Evolutionary conservation across 768 basidiomycete genomes (phyloP).

Genomic region (Psilocybe subaeruginosa): DNA sequence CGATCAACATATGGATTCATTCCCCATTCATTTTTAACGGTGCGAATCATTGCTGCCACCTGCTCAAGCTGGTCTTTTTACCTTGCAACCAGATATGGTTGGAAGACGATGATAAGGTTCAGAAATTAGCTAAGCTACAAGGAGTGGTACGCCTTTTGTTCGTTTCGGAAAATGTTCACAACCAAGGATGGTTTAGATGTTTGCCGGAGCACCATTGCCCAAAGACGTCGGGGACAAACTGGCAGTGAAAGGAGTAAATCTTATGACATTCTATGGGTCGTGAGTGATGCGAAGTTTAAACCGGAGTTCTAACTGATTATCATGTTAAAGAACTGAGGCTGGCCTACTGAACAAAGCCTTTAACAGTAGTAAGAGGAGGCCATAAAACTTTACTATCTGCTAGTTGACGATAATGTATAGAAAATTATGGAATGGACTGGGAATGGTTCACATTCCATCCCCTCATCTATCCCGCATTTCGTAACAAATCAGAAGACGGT

Average conservation of each 20-base stretch:
- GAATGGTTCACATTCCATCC: background rate
- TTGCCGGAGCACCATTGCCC: background rate
- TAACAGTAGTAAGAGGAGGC: background rate
- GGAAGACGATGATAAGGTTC: background rate
- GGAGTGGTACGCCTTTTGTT: background rate
- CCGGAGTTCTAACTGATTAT: background rate
- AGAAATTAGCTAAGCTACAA: background rate
- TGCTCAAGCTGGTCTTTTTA: too few species aligned
- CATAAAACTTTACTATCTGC: too few species aligned
- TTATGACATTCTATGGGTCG: background rate
- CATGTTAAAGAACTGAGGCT: background rate
- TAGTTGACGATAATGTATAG: background rate
- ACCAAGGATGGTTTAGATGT: background rate
- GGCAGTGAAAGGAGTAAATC: background rate
- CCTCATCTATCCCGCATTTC: background rate
- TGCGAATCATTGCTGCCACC: background rate
- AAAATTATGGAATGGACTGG: background rate
- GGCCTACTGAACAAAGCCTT: background rate
- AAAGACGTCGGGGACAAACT: background rate
- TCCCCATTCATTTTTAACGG: background rate
- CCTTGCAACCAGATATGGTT: background rate
- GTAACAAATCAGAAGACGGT: background rate
- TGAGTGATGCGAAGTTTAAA: background rate
- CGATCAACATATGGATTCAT: background rate
- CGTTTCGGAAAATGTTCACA: too few species aligned